phyloP scores from a whole-genome alignment of 176 grass and related monocot genomes.

The Saccharum officinarum region DNA sequence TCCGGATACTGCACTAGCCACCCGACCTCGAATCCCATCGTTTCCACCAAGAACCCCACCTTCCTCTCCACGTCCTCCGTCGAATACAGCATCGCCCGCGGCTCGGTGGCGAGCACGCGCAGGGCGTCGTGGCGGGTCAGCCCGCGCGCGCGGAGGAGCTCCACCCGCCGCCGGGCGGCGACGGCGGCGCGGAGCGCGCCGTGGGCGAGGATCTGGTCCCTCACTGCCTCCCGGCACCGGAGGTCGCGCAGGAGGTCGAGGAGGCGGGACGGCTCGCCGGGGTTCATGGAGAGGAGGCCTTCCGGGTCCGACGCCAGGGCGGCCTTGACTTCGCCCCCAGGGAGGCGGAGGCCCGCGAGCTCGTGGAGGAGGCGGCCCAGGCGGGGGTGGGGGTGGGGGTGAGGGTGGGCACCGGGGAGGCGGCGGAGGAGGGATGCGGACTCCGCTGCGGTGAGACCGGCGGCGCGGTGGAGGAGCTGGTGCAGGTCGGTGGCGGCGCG shows the following conservation, averaged over 20 bases:
- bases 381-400: not conserved
- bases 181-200: conserved; percentile 53
- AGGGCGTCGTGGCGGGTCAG: conserved; percentile 74
- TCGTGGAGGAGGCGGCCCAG: conserved; percentile 56
- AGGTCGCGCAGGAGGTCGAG: conserved; percentile 52
- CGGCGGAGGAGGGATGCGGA: conserved; percentile 6
- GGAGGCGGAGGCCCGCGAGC: conserved; percentile 51
- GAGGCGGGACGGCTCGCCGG: conserved; percentile 60
- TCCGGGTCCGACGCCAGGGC: conserved; percentile 41
- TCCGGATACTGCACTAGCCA: conserved; percentile 76
- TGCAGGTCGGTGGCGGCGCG: not conserved
- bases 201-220: conserved; percentile 43
- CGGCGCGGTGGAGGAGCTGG: not conserved
- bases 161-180: conserved; percentile 48
- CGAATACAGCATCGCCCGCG: conserved; percentile 60
- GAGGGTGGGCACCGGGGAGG: not conserved
- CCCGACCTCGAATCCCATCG: conserved; percentile 56
- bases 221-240: conserved; percentile 62
- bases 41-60: conserved; percentile 60
- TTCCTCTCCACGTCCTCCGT: conserved; percentile 72
- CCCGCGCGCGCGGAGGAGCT: conserved; percentile 63
- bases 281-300: conserved; percentile 60
- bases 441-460: not conserved
- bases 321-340: conserved; percentile 37
- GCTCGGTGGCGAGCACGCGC: conserved; percentile 62